Evolutionary conservation across 2,329 filamentous ascomycete genomes (phyloP).

Genomic region (Anisogramma anomala): DNA sequence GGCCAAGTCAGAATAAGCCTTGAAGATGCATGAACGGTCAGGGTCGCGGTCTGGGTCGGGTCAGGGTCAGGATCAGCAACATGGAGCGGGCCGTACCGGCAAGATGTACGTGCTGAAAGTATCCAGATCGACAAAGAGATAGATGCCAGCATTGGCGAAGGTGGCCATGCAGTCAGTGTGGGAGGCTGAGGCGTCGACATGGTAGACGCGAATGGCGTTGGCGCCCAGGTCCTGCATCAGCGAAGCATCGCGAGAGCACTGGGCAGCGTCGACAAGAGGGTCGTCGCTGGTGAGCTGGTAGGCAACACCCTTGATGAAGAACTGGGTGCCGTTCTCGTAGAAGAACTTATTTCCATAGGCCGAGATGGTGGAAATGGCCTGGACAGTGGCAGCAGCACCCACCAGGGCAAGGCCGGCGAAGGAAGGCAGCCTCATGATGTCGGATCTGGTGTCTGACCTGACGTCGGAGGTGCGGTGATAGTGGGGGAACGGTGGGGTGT

Average conservation of each 20-base stretch:
- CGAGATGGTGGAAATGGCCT: constrained; percentile 37
- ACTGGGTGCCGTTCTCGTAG: constrained; percentile 51
- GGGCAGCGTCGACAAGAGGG: constrained; percentile 61
- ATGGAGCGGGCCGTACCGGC: constrained; percentile 31
- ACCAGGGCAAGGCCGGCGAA: constrained; percentile 24
- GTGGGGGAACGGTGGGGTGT: no score
- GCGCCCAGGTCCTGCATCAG: constrained; percentile 72
- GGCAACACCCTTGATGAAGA: constrained; percentile 44
- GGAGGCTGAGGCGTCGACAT: constrained; percentile 60
- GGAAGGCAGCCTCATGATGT: constrained; percentile 28
- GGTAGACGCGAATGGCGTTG: constrained; percentile 80
- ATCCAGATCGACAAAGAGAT: constrained; percentile 74
- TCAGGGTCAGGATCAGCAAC: no score
- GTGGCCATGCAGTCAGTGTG: constrained; percentile 73
- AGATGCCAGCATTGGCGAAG: constrained; percentile 71
- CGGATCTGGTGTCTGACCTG: background rate
- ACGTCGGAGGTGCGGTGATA: background rate
- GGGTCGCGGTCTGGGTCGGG: no score
- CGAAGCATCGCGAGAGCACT: constrained; percentile 63
- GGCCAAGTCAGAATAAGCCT: constrained; percentile 10
- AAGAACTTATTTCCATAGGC: constrained; percentile 75
- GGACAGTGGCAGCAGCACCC: constrained; percentile 23
- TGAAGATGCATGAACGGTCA: background rate
- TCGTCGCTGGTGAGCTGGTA: constrained; percentile 56
- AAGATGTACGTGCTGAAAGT: constrained; percentile 60